A percentile compares a stretch with the other conserved stretches of the same genome.
phyloP scores from a whole-genome alignment of 768 basidiomycete genomes.

The Sarcomyxa edulis region DNA sequence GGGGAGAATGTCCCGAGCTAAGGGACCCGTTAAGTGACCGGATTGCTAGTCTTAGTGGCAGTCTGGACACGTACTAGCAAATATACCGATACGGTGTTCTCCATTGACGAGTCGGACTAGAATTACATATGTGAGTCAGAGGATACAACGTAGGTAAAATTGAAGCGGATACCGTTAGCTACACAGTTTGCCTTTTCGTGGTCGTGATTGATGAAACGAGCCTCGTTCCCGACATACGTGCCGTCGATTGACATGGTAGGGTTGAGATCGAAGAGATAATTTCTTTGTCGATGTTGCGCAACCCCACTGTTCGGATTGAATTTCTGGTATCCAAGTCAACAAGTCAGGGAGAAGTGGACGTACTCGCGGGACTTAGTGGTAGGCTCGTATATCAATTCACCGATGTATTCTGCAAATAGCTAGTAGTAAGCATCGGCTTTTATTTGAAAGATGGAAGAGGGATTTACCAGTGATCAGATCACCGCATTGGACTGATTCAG shows the following conservation, averaged over 20 bases:
- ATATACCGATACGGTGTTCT: conserved; percentile 63
- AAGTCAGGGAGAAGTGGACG: conserved; percentile 12
- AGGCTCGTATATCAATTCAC: conserved; percentile 49
- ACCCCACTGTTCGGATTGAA: conserved; percentile 29
- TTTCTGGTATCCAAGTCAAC: neutral
- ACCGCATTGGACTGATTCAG: conserved; percentile 33
- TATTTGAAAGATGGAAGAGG: neutral
- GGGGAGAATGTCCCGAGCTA: conserved; percentile 30
- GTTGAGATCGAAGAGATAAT: conserved; percentile 60
- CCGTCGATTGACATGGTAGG: conserved; percentile 45
- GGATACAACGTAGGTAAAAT: neutral
- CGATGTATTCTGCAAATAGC: conserved; percentile 51
- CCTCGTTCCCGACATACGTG: conserved; percentile 49
- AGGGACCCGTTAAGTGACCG: conserved; percentile 2
- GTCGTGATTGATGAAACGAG: conserved; percentile 68
- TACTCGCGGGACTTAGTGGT: conserved; percentile 50
- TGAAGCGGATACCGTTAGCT: conserved; percentile 33
- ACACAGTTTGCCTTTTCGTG: conserved; percentile 32
- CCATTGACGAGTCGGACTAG: conserved; percentile 58
- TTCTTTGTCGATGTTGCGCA: conserved; percentile 43
- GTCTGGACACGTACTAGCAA: conserved; percentile 36
- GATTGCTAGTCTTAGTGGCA: neutral
- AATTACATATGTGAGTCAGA: neutral
- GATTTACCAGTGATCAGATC: conserved; percentile 46
- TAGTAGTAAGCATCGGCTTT: neutral